Percentiles rank a stretch among this genome's conserved stretches.
phyloP scores from a whole-genome alignment of 805 yeast genomes.

The Pichia insulana region DNA sequence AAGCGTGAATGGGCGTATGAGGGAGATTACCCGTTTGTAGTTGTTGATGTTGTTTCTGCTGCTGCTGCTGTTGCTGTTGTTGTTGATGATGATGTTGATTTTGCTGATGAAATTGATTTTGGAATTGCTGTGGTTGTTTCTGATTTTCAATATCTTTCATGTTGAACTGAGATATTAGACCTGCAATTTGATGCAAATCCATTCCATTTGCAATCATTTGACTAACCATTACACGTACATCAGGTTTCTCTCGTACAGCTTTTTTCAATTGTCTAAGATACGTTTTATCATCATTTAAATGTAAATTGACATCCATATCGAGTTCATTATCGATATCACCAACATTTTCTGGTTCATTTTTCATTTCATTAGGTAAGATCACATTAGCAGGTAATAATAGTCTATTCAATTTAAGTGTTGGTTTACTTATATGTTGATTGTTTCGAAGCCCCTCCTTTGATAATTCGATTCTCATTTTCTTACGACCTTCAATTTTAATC shows the following conservation, averaged over 20 bases:
- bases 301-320: neutral
- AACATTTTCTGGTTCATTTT: conserved; percentile 10
- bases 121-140: conserved; percentile 3
- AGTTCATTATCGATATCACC: conserved; percentile 1
- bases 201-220: conserved; percentile 30
- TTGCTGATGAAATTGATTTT: conserved; percentile 6
- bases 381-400: conserved; percentile 48
- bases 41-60: conserved; percentile 1
- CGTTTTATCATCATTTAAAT: conserved; percentile 1
- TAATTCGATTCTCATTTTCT: conserved; percentile 46
- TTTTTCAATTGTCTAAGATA: neutral
- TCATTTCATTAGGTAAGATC: conserved; percentile 44
- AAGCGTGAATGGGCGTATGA: conserved; percentile 36
- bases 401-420: conserved; percentile 36
- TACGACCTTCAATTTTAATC: conserved; percentile 37
- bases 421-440: conserved; percentile 26
- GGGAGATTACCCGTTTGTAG: conserved; percentile 2
- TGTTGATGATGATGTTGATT: neutral
- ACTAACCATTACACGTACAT: conserved; percentile 19
- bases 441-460: conserved; percentile 52
- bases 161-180: conserved; percentile 23
- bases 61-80: conserved; percentile 5
- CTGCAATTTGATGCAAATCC: conserved; percentile 27
- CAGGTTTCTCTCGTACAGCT: conserved; percentile 1
- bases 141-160: conserved; percentile 13